Evolutionary conservation across 1,284 basidiomycete species (phyloP).

Genomic region (Trametes polyzona): DNA sequence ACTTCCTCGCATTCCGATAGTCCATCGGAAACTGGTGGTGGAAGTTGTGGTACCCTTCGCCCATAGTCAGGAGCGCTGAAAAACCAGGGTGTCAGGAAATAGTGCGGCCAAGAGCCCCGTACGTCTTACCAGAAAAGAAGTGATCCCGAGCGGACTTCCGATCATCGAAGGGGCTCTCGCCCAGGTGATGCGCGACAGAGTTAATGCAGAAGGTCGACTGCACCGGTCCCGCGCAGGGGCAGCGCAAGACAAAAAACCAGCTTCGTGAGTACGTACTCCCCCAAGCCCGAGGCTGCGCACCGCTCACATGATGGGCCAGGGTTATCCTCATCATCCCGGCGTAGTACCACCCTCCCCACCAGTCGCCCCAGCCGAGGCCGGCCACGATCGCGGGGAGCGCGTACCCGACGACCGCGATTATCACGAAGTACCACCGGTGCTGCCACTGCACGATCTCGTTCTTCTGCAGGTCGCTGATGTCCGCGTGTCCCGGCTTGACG

Average conservation of each 20-base stretch:
- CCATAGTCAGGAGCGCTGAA: constrained; percentile 81
- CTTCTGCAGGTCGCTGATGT: constrained; percentile 79
- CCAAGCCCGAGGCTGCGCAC: background rate
- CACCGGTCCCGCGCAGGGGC: background rate
- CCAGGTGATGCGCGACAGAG: constrained; percentile 88
- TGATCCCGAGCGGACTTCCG: constrained; percentile 83
- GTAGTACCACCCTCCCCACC: constrained; percentile 82
- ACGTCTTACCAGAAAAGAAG: constrained; percentile 58
- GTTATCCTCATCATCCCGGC: constrained; percentile 72
- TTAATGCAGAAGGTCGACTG: constrained; percentile 93
- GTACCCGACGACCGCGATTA: constrained; percentile 61
- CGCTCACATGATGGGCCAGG: constrained; percentile 79
- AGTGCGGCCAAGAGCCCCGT: background rate
- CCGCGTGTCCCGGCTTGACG: constrained; percentile 76
- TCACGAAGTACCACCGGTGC: constrained; percentile 68
- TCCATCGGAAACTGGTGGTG: constrained; percentile 90
- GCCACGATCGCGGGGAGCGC: constrained; percentile 76
- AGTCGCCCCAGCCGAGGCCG: constrained; percentile 82
- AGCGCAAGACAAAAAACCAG: too few species aligned
- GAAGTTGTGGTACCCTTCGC: constrained; percentile 94
- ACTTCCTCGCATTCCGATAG: constrained; percentile 74
- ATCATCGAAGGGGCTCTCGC: constrained; percentile 86
- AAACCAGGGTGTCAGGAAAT: background rate
- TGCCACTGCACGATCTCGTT: constrained; percentile 84
- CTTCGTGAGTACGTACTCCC: background rate